Conservation (phyloP, 441 rosid species). For the Bocquillonia castaneifolia region DNA sequence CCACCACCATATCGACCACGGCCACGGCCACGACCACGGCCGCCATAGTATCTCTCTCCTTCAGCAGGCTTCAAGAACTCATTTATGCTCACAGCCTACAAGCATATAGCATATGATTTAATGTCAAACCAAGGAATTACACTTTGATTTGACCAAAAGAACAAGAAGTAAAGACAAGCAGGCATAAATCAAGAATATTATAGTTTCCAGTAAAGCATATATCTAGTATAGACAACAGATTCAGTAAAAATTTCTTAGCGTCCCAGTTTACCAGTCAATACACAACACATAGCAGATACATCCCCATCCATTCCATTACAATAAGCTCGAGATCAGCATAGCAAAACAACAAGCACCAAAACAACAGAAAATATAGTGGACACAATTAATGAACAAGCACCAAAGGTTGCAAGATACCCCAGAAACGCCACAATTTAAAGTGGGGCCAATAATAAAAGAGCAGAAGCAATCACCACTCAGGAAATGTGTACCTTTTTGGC, state of each 20-base stretch:
- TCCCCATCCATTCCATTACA: neutral
- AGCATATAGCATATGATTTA: neutral
- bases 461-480: neutral
- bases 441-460: neutral
- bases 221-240: neutral
- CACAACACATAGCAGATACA: neutral
- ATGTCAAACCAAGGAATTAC: neutral
- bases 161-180: neutral
- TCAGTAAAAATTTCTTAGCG: neutral
- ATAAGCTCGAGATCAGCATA: neutral
- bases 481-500: constrained; percentile 62
- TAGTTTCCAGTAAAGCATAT: neutral
- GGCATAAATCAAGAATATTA: neutral
- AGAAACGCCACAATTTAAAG: neutral
- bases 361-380: neutral
- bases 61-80: constrained; percentile 91
- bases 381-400: neutral
- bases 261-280: neutral
- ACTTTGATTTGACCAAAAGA: neutral
- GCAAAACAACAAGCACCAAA: neutral
- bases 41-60: constrained; percentile 57
- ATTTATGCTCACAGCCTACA: constrained; percentile 74
- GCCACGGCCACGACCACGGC: constrained; percentile 68
- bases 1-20: constrained; percentile 68
- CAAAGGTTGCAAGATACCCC: neutral